Evolutionary conservation across 371 early-diverging fungal genomes (phyloP).

Genomic region (Mucor sp.): DNA sequence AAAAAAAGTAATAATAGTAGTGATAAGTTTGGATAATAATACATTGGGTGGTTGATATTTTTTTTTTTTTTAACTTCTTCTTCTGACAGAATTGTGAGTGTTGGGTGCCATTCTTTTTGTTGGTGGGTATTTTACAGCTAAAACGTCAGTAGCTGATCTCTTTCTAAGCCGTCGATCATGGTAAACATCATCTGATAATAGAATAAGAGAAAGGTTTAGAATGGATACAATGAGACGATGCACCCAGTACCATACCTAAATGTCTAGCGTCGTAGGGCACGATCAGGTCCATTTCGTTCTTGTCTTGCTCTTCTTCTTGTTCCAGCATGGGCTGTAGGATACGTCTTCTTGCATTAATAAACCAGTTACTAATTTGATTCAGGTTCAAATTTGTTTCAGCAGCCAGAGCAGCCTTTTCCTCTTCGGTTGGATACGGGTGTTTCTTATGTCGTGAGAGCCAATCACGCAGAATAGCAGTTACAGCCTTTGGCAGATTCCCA

Average conservation of each 20-base stretch:
- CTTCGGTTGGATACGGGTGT: constrained; percentile 84
- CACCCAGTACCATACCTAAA: neutral
- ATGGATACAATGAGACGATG: neutral
- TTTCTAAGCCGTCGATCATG: constrained; percentile 25
- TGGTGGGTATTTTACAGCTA: constrained; percentile 24
- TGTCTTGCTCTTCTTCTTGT: constrained; percentile 29
- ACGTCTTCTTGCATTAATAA: constrained; percentile 84
- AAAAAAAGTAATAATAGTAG: neutral
- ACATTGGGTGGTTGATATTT: neutral
- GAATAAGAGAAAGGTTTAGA: neutral
- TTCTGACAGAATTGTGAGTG: constrained; percentile 6
- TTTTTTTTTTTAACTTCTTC: constrained; percentile 7
- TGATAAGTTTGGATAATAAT: neutral
- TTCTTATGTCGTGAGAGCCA: constrained; percentile 77
- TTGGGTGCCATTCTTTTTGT: constrained; percentile 19
- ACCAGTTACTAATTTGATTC: constrained; percentile 85
- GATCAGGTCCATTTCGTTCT: constrained; percentile 17
- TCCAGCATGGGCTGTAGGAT: constrained; percentile 54
- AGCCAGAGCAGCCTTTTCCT: constrained; percentile 68
- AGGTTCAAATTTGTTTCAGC: constrained; percentile 66
- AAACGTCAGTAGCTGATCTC: constrained; percentile 20
- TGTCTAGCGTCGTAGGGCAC: constrained; percentile 21
- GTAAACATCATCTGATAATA: constrained; percentile 13
- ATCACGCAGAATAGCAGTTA: constrained; percentile 65
- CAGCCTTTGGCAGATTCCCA: constrained; percentile 64